Evolutionary conservation across 371 early-diverging fungal genomes (phyloP).

Genomic region (Blakeslea trispora): DNA sequence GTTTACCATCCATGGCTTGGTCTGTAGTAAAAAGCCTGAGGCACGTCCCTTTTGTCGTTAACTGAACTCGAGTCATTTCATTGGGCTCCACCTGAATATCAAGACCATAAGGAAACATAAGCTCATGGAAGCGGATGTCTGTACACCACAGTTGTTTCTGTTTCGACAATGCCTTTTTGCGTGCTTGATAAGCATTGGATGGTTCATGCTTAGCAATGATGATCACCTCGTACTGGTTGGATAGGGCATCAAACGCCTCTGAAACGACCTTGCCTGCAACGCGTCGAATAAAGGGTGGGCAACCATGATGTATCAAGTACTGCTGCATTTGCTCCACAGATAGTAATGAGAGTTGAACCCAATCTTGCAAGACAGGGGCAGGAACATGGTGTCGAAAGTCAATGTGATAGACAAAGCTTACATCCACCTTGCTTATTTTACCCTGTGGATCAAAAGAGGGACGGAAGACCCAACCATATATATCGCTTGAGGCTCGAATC

Average conservation of each 20-base stretch:
- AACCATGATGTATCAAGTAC: constrained; percentile 49
- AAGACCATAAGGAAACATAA: constrained; percentile 43
- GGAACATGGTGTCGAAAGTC: constrained; percentile 50
- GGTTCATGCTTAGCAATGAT: constrained; percentile 49
- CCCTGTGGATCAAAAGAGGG: constrained; percentile 48
- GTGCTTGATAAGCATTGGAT: constrained; percentile 37
- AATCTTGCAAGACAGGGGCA: constrained; percentile 31
- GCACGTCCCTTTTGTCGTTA: constrained; percentile 24
- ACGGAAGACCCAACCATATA: constrained; percentile 64
- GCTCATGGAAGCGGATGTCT: constrained; percentile 41
- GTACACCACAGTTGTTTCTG: constrained; percentile 35
- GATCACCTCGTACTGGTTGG: constrained; percentile 27
- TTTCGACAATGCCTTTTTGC: constrained; percentile 23
- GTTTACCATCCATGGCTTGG: constrained; percentile 42
- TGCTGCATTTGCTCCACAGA: constrained; percentile 39
- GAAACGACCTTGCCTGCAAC: constrained; percentile 48
- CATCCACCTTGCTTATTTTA: constrained; percentile 43
- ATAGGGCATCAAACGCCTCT: constrained; percentile 35
- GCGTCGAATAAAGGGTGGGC: constrained; percentile 57
- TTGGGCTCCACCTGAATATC: constrained; percentile 39
- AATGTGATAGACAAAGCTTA: constrained; percentile 57
- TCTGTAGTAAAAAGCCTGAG: constrained; percentile 41
- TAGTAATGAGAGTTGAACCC: constrained; percentile 24
- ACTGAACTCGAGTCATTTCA: constrained; percentile 31
- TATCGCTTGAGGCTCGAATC: constrained; percentile 50